A percentile compares a stretch with the other conserved stretches of the same genome.
Conservation (phyloP, 2,329 filamentous ascomycete species). For the Lachnellula occidentalis region DNA sequence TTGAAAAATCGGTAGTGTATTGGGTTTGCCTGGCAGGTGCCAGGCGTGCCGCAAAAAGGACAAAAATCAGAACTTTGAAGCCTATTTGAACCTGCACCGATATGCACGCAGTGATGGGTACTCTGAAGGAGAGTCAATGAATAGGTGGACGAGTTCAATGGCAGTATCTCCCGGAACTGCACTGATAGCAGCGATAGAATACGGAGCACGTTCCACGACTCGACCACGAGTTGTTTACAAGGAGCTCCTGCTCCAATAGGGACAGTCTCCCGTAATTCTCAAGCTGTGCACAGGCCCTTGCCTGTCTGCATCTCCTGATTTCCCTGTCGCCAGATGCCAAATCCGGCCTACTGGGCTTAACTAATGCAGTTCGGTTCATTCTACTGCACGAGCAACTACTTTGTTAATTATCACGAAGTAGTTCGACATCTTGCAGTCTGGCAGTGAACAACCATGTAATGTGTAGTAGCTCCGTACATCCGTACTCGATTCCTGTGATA, state of each 20-base stretch:
- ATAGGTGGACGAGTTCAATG: background rate
- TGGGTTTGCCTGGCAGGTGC: background rate
- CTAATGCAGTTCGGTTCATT: background rate
- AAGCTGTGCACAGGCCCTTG: no score
- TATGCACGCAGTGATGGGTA: background rate
- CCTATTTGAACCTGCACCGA: background rate
- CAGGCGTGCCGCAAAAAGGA: background rate
- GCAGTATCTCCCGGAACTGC: no score
- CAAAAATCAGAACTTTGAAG: background rate
- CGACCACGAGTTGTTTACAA: no score
- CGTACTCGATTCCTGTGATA: background rate
- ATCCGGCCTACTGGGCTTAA: background rate
- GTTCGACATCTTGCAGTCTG: background rate
- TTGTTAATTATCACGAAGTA: no score
- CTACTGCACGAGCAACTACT: slow-evolving; percentile 1
- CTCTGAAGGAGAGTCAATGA: no score
- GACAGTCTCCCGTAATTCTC: no score
- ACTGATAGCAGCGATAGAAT: no score
- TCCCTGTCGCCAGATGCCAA: background rate
- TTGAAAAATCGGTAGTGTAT: background rate
- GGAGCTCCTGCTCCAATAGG: no score
- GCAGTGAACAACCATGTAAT: no score
- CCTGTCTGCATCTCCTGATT: background rate
- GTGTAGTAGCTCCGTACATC: background rate
- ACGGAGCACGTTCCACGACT: no score